Evolutionary conservation across 2,329 filamentous ascomycete species (phyloP), one percentile per base, ranked within the genome.

Genomic region (Diaporthe velutina): DNA sequence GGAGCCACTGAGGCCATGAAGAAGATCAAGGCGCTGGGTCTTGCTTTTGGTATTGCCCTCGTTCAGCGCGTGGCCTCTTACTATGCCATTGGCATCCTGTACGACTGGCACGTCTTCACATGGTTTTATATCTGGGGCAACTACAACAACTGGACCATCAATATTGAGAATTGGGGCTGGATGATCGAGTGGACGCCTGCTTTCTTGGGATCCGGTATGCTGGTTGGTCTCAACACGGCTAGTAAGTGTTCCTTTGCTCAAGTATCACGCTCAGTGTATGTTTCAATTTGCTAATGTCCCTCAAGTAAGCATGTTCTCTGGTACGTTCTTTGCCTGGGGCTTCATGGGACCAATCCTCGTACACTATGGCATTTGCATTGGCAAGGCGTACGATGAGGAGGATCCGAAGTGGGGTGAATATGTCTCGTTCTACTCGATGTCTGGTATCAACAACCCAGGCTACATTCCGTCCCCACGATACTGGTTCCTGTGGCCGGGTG

Each of bases 81-180:
- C 76, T 92, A 91, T 77, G 88, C 88, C 52, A 79, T 87, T n/a
- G 90, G 90, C 52, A 88, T 91, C 75, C 82, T 91, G 19, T 91
- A 89, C 84, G 88, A 90, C 78, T 89, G 88, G 88, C 88, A 88
- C 76, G 79, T 86, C 72, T 88, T 88, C 79, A 87, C 86, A 38
- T 86, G 85, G 84, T 86, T 91, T 77, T 89, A 86, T 78, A 88
- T 89, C 79, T 90, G 88, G 88, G 84, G 55, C 88, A 50, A 66
- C 22, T 64, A 73, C 33, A 60, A 64, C 40, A 74, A 85, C 77
- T 82, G 82, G 61, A 89, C 88, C 5, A 82, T 91, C 74, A 84
- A 85, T 68, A 85, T 88, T 17, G 89, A 91, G 82, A 89, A 86
- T 76, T 91, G 89, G 89, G 88, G 88, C 60, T 91, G 89, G 89